Evolutionary conservation across 2,329 filamentous ascomycete species (phyloP), one percentile per base, ranked within the genome.

Genomic region (Onygenales sp.): DNA sequence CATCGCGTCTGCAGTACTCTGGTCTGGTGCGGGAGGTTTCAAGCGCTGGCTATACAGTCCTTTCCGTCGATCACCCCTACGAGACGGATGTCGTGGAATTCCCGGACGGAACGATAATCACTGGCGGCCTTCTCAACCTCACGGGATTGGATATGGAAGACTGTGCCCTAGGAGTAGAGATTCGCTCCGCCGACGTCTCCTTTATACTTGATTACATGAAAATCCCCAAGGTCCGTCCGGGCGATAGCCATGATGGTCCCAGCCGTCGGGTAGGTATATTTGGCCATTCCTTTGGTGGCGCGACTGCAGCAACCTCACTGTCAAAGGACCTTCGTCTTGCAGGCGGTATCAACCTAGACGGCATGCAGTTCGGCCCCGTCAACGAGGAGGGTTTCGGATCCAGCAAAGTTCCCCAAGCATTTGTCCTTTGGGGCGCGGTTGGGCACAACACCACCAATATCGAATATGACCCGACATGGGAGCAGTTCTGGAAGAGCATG

Each of bases 211-310:
- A 58, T 13, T 42, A 50, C 10, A 32, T 56, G 38, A 44, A 27
- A 13, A 5, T 50, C 17, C 47, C 53, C 35, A 55, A 54, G 21
- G 43, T 41, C 7, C 9, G 13, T 39, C 36, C 36, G 36, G 36
- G 21, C 21, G 51, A 36, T 2, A 36, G 17, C 17, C 17, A 17
- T 17, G 17, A 27, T 14, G 48, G 51, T 2, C 27, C 55, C n/a
- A 13, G 50, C 35, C 41, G 35, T 13, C 50, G 50, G 36, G 54
- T 55, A n/a, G 57, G 55, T 13, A 56, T 67, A 5, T 17, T 69
- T 2, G 69, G 69, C 3, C 69, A 72, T 45, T 72, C 69, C 2
- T 51, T 71, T 4, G 69, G 69, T 11, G 69, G 69, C 8, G 65
- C 66, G 0, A 63, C 68, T 2, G 63, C 62, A 2, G 55, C 65